A percentile compares a stretch with the other conserved stretches of the same genome.
Conservation (phyloP, 352 stramenopile species). For the Pythium monospermum region DNA sequence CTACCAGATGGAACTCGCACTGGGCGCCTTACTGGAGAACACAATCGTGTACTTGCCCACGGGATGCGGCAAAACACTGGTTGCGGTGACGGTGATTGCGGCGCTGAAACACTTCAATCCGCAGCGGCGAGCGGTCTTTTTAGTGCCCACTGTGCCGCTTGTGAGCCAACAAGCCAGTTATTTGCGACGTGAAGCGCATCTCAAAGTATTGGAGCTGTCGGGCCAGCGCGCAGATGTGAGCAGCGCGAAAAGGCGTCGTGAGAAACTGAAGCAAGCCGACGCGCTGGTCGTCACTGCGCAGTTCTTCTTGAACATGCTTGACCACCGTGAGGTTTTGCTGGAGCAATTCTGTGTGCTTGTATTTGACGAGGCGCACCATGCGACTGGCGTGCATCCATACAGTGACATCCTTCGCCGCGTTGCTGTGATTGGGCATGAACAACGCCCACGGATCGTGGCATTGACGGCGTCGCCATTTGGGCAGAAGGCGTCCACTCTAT, state of each 20-base stretch:
- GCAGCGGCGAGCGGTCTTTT: constrained; percentile 46
- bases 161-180: constrained; percentile 76
- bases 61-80: constrained; percentile 69
- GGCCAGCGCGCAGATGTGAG: constrained; percentile 33
- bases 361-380: constrained; percentile 81
- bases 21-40: constrained; percentile 71
- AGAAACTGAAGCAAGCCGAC: constrained; percentile 21
- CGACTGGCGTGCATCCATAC: constrained; percentile 58
- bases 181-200: constrained; percentile 56
- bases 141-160: constrained; percentile 66
- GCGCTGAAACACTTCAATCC: constrained; percentile 60
- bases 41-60: constrained; percentile 78
- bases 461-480: constrained; percentile 75
- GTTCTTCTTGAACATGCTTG: constrained; percentile 66
- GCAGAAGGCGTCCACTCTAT: constrained; percentile 26
- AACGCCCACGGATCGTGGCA: constrained; percentile 47
- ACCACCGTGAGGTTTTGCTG: constrained; percentile 26
- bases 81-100: constrained; percentile 70
- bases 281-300: constrained; percentile 61
- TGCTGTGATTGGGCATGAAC: constrained; percentile 14
- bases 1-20: constrained; percentile 66
- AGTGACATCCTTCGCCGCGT: constrained; percentile 47
- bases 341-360: constrained; percentile 67
- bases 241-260: constrained; percentile 4
- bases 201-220: constrained; percentile 49